phyloP scores from a whole-genome alignment of 148 eudicot genomes.

The Rhododendron molle region DNA sequence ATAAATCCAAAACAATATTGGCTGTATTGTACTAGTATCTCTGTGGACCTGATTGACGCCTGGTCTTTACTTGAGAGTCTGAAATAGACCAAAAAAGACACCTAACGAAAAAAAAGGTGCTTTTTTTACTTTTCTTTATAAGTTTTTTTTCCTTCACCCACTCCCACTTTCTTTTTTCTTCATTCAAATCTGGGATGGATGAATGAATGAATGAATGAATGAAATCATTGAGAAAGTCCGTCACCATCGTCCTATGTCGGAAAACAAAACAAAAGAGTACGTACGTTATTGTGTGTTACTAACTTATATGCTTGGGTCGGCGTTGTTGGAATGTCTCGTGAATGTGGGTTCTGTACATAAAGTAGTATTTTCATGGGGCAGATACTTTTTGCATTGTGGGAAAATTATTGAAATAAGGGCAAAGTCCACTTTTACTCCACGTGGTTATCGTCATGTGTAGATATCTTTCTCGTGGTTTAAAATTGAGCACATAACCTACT shows the following conservation, averaged over 20 bases:
- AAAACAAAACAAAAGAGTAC: neutral
- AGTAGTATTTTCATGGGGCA: too few relatives aligned
- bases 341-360: too few relatives aligned
- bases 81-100: neutral
- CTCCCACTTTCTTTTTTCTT: neutral
- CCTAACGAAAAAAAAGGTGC: neutral
- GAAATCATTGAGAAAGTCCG: neutral
- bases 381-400: too few relatives aligned
- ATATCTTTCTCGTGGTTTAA: too few relatives aligned
- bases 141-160: neutral
- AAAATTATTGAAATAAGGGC: too few relatives aligned
- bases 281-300: neutral
- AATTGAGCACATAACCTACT: too few relatives aligned
- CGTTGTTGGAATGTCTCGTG: too few relatives aligned
- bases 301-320: too few relatives aligned
- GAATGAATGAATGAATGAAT: neutral
- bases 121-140: neutral
- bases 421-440: too few relatives aligned
- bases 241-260: neutral
- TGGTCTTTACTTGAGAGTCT: neutral
- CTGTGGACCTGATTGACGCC: neutral
- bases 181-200: neutral
- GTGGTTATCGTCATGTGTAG: too few relatives aligned
- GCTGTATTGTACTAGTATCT: too few relatives aligned
- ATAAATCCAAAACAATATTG: too few relatives aligned